A percentile compares a stretch with the other conserved stretches of the same genome.
These are phyloP conservation scores for Elsinoe ampelina DNA, from an alignment of 2,329 filamentous ascomycete genomes.

Conservation along the genomic window DNA sequence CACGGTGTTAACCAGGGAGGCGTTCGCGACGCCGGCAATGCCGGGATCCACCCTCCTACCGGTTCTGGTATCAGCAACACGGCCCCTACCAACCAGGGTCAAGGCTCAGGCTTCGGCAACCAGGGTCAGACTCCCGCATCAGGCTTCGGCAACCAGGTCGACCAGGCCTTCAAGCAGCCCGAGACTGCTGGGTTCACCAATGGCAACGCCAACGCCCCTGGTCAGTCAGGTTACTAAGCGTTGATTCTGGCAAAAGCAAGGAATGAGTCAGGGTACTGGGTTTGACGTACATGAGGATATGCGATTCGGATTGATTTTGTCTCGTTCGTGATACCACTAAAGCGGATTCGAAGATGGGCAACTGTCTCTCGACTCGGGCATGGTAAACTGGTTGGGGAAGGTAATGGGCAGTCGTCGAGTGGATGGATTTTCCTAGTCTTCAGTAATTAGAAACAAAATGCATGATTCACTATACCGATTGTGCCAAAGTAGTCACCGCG, in stretches of 20 bases:
- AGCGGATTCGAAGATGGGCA: slow-evolving; percentile 1
- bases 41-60: not conserved
- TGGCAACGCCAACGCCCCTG: not conserved
- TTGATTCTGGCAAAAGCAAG: not conserved
- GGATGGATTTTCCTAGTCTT: not conserved
- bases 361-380: slow-evolving; percentile 9
- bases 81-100: not conserved
- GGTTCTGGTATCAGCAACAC: not conserved
- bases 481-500: not conserved
- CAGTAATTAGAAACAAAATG: not conserved
- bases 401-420: not conserved
- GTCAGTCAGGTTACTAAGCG: not conserved
- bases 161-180: slow-evolving; percentile 10
- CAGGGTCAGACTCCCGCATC: not conserved
- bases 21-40: slow-evolving; percentile 21
- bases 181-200: not conserved
- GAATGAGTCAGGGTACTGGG: not conserved
- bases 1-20: slow-evolving; percentile 37
- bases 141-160: slow-evolving; percentile 9
- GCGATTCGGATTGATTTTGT: slow-evolving; percentile 1
- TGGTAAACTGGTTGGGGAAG: slow-evolving; percentile 3
- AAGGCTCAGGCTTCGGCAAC: not conserved
- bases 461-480: not conserved
- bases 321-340: slow-evolving; percentile 11
- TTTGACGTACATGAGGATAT: slow-evolving; percentile 2